A percentile compares a stretch with the other conserved stretches of the same genome.
phyloP scores from a whole-genome alignment of 2,329 filamentous ascomycete species.

The Myriosclerotinia duriaeana region DNA sequence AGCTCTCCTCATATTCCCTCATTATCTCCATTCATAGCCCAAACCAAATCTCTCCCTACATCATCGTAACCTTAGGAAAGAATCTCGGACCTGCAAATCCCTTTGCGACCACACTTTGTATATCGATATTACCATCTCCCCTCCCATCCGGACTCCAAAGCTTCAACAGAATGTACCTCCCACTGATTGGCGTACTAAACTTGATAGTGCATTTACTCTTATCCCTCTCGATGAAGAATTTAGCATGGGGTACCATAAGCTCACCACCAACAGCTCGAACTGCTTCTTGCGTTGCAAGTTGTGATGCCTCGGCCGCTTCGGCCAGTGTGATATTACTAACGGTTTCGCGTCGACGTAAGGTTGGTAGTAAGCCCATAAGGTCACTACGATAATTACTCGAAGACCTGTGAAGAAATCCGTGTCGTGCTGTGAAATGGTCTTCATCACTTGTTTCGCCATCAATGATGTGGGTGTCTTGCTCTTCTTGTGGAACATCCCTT shows the following conservation, averaged over 20 bases:
- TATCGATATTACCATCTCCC: constrained; percentile 73
- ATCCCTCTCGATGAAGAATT: constrained; percentile 78
- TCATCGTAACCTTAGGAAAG: constrained; percentile 55
- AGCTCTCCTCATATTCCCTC: background rate
- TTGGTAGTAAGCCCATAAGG: constrained; percentile 22
- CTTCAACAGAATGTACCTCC: constrained; percentile 82
- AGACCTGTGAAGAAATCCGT: background rate
- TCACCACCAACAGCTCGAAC: constrained; percentile 57
- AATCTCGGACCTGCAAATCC: constrained; percentile 85
- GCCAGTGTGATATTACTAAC: constrained; percentile 39
- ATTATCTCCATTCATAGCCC: background rate
- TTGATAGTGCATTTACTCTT: constrained; percentile 84
- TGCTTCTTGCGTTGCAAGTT: constrained; percentile 57
- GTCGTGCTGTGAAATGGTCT: constrained; percentile 19
- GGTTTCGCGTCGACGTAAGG: constrained; percentile 34
- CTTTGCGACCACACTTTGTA: constrained; percentile 79
- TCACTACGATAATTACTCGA: constrained; percentile 1
- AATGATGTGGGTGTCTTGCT: constrained; percentile 27
- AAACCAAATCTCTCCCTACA: background rate
- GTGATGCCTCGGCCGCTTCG: constrained; percentile 39
- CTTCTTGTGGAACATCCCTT: constrained; percentile 49
- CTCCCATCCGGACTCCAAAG: constrained; percentile 78
- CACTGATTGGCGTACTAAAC: constrained; percentile 79
- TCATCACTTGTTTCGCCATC: constrained; percentile 30
- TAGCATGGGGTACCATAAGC: constrained; percentile 70